phyloP scores from a whole-genome alignment of 257 asterid species.

The Przewalskia tangutica region DNA sequence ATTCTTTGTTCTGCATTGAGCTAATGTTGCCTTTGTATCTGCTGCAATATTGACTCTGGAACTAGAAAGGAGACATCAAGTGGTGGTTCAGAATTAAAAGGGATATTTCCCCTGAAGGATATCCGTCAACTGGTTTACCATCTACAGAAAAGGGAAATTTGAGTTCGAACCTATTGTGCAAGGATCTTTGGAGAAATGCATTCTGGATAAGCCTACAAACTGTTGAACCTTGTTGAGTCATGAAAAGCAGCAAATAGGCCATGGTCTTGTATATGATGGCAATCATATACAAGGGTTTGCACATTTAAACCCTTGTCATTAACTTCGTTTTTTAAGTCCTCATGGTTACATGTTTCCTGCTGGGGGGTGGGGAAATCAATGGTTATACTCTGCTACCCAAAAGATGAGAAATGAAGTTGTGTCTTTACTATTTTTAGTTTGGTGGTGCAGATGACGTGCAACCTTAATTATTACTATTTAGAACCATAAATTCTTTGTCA shows the following conservation, averaged over 20 bases:
- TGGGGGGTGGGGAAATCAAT: background rate
- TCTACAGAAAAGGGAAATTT: background rate
- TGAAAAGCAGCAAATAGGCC: background rate
- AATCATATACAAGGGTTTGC: background rate
- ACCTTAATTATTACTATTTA: background rate
- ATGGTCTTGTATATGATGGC: background rate
- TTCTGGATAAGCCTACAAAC: background rate
- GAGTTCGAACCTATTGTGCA: background rate
- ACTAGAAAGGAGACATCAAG: background rate
- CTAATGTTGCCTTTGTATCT: background rate
- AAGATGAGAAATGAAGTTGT: background rate
- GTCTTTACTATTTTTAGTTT: background rate
- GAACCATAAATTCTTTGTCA: background rate
- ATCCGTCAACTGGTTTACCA: background rate
- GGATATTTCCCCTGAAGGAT: background rate
- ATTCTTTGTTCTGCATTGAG: background rate
- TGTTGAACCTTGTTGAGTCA: background rate
- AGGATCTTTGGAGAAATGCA: background rate
- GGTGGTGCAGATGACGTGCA: background rate
- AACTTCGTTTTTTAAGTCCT: background rate
- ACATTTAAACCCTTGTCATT: background rate
- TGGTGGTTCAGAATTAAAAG: background rate
- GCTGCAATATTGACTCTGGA: background rate
- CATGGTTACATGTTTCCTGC: background rate
- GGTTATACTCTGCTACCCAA: background rate